Percentiles rank a stretch among this genome's conserved stretches.
These are phyloP conservation scores for Moricandia arvensis DNA, from an alignment of 345 rosid species.

Conservation along the genomic window DNA sequence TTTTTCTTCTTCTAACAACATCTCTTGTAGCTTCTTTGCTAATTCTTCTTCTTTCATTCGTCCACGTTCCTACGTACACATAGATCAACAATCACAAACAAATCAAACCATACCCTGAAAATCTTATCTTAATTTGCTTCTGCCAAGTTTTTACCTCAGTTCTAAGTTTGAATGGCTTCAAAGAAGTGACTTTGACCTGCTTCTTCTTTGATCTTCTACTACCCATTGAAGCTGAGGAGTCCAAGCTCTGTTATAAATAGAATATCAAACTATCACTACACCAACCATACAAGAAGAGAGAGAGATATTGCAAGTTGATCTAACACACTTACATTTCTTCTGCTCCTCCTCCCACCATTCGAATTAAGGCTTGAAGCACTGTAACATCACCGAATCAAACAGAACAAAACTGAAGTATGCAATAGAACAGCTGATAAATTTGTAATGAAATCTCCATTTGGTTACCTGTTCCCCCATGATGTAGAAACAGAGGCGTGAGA, in stretches of 20 bases:
- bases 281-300: neutral
- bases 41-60: slow-evolving; percentile 81
- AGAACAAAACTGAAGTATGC: neutral
- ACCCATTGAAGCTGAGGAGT: slow-evolving; percentile 57
- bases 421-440: neutral
- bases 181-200: slow-evolving; percentile 55
- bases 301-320: neutral
- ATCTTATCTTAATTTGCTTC: neutral
- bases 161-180: slow-evolving; percentile 77
- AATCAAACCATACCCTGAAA: neutral
- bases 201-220: slow-evolving; percentile 67
- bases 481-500: slow-evolving; percentile 58
- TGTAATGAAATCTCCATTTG: neutral
- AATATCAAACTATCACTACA: slow-evolving; percentile 9
- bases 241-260: slow-evolving; percentile 57
- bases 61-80: slow-evolving; percentile 69
- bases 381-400: slow-evolving; percentile 1
- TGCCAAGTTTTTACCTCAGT: slow-evolving; percentile 59
- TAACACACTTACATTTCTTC: slow-evolving; percentile 60
- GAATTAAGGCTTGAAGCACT: slow-evolving; percentile 61
- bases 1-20: slow-evolving; percentile 63
- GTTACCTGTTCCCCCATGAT: slow-evolving; percentile 63
- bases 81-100: slow-evolving; percentile 1
- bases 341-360: slow-evolving; percentile 65
- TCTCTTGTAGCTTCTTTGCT: slow-evolving; percentile 69